These are phyloP conservation scores for Suillus placidus DNA, from an alignment of 768 basidiomycete species.

Conservation along the genomic window DNA sequence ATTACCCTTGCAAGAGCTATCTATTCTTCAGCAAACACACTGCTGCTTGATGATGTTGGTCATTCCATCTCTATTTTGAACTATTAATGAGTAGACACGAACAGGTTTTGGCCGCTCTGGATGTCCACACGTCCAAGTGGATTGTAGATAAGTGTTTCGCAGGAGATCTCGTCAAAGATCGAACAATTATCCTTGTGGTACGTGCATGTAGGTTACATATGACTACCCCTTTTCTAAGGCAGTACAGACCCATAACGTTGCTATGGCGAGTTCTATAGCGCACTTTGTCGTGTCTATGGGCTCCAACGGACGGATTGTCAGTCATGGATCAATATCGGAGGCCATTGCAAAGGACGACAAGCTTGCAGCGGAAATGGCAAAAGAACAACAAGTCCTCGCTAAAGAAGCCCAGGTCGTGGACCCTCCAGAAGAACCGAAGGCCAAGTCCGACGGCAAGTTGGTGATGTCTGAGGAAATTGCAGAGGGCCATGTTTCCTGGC, in stretches of 20 bases:
- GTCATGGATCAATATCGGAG: slow-evolving; percentile 52
- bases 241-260: slow-evolving; percentile 36
- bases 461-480: slow-evolving; percentile 66
- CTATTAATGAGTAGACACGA: not conserved
- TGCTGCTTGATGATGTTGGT: slow-evolving; percentile 71
- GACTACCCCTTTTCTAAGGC: slow-evolving; percentile 1
- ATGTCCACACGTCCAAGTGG: slow-evolving; percentile 55
- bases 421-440: slow-evolving; percentile 17
- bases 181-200: slow-evolving; percentile 58
- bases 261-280: slow-evolving; percentile 27
- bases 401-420: slow-evolving; percentile 25
- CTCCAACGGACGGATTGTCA: slow-evolving; percentile 52
- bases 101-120: slow-evolving; percentile 55
- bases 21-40: slow-evolving; percentile 59
- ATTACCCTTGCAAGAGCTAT: slow-evolving; percentile 60
- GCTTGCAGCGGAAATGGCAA: slow-evolving; percentile 24
- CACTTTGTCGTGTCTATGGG: slow-evolving; percentile 56
- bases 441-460: slow-evolving; percentile 52
- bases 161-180: slow-evolving; percentile 47
- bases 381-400: slow-evolving; percentile 18
- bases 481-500: slow-evolving; percentile 59
- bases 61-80: not conserved
- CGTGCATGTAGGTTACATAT: slow-evolving; percentile 16
- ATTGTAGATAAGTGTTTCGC: slow-evolving; percentile 50
- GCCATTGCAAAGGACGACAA: slow-evolving; percentile 44